Evolutionary conservation across 495 filamentous ascomycete species (phyloP), one percentile per base, ranked within the genome.

Genomic region (Aspergillus cristatus): DNA sequence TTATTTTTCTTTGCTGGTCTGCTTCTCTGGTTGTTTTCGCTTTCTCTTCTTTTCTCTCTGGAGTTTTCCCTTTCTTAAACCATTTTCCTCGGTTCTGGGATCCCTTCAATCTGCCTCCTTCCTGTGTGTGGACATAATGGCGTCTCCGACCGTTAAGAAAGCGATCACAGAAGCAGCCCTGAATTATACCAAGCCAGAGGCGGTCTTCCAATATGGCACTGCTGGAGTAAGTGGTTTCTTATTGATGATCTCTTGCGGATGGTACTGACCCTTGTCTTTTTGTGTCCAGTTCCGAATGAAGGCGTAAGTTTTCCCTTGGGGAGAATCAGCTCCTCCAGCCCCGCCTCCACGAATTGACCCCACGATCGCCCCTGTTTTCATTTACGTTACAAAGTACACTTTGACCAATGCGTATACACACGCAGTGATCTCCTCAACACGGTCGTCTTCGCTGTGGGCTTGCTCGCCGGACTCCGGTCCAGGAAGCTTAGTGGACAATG

Each of bases 151-250:
- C 48, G 41, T 67, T 39, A 62, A 62, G 45, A 53, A 65, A 51
- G 65, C 65, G 24, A 68, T 70, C 53, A 35, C 58, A 33, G 55
- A 63, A 38, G 66, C 66, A 17, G 63, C 62, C 28, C 45, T 53
- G 45, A 60, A 66, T 37, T 70, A 71, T 43, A 72, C 81, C 17
- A 87, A 86, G 60, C 77, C 82, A 2, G 70, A 71, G 37, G 82
- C 75, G 42, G 62, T 76, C 20, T 97, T 93, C 64, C 73, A 79
- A 46, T 99, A 99, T 76, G 91, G 91, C 48, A 99, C 91, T 34
- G 93, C 91, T 25, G 91, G 91, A 35, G 80, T 84, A 67, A 61
- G 80, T 70, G 33, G 35, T 38, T 29, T 44, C 34, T 17, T 39
- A 18, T 18, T 15, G 35, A 30, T 41, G 26, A 32, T 38, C 11